phyloP scores from a whole-genome alignment of 345 rosid genomes.

The thale cress (Arabidopsis thaliana) region TAIR10.1 NC_003070.9:26186501-26187000 shows the following conservation, averaged over 20 bases:
- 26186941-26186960: conserved; percentile 48
- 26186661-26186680: conserved; percentile 10
- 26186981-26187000: conserved; percentile 39
- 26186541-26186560: conserved; percentile 9
- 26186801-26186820: conserved; percentile 23
- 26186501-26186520: conserved; percentile 20
- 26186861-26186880: conserved; percentile 15
- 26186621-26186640: not conserved
- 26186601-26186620: conserved; percentile 21
- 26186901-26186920: conserved; percentile 10
- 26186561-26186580: conserved; percentile 14
- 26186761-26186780: not conserved
- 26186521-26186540: not conserved
- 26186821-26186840: conserved; percentile 13
- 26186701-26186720: conserved; percentile 28
- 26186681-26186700: not conserved
- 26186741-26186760: conserved; percentile 32
- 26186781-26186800: not conserved
- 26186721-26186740: conserved; percentile 41
- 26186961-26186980: conserved; percentile 37
- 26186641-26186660: not conserved
- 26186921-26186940: conserved; percentile 31
- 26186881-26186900: conserved; percentile 19
- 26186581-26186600: conserved; percentile 35
- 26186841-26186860: conserved; percentile 25